A percentile compares a stretch with the other conserved stretches of the same genome.
These are phyloP conservation scores for Sporodiniella umbellata DNA, from an alignment of 371 early-diverging fungal species.

Conservation along the genomic window DNA sequence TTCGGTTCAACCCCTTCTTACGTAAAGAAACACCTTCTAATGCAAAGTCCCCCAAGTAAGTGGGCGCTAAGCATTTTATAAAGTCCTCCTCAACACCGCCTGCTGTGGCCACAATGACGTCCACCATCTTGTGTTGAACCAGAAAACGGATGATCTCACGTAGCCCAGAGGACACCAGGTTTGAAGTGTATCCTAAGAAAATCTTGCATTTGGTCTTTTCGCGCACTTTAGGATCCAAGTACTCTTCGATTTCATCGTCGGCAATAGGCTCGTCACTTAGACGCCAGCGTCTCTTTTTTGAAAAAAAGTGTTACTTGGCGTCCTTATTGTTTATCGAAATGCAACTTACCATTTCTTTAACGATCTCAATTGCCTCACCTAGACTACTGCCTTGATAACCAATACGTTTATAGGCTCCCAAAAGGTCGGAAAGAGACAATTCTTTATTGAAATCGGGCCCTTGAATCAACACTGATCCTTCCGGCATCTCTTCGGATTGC, in stretches of 20 bases:
- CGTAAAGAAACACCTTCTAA: slow-evolving; percentile 85
- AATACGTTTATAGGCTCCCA: slow-evolving; percentile 70
- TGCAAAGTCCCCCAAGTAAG: slow-evolving; percentile 86
- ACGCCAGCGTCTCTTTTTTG: slow-evolving; percentile 73
- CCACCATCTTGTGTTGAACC: slow-evolving; percentile 89
- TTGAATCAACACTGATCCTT: slow-evolving; percentile 60
- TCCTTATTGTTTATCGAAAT: too few species aligned
- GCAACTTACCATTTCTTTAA: slow-evolving; percentile 81
- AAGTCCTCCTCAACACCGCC: slow-evolving; percentile 99
- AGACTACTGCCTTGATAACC: slow-evolving; percentile 94
- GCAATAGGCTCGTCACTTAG: slow-evolving; percentile 80
- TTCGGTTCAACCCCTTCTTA: slow-evolving; percentile 94
- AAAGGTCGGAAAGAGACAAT: slow-evolving; percentile 56
- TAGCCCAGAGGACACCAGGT: slow-evolving; percentile 96
- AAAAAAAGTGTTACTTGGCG: not conserved
- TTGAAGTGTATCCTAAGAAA: slow-evolving; percentile 97
- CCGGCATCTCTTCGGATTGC: slow-evolving; percentile 66
- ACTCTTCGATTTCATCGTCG: slow-evolving; percentile 65
- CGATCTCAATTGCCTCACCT: slow-evolving; percentile 83
- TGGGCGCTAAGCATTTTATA: slow-evolving; percentile 96
- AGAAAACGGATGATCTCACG: slow-evolving; percentile 93
- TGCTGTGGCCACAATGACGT: slow-evolving; percentile 95
- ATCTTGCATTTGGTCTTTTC: slow-evolving; percentile 86
- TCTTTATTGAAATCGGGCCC: slow-evolving; percentile 92
- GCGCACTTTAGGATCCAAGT: slow-evolving; percentile 63